These are phyloP conservation scores for Coccomyxa subellipsoidea DNA, from an alignment of 163 green algal species.

Conservation along the genomic window DNA sequence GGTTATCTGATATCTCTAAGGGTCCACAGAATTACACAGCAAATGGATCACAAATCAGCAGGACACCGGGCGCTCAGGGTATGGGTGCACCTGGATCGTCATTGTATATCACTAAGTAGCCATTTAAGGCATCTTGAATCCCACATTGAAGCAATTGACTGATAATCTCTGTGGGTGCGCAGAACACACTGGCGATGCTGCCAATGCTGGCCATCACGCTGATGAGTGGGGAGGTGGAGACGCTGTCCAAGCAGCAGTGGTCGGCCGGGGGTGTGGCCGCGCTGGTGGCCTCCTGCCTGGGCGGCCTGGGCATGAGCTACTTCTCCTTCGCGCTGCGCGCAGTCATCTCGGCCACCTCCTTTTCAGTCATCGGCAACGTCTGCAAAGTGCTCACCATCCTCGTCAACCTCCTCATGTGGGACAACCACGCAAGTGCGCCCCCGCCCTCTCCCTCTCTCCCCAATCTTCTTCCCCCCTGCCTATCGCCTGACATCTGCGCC, in stretches of 20 bases:
- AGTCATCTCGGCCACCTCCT: constrained; percentile 58
- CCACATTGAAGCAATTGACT: no score
- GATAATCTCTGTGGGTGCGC: background rate
- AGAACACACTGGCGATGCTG: constrained; percentile 23
- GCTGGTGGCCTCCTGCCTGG: constrained; percentile 14
- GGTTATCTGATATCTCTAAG: no score
- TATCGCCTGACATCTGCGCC: background rate
- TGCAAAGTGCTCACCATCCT: constrained; percentile 79
- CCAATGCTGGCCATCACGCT: constrained; percentile 14
- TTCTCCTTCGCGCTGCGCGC: constrained; percentile 57
- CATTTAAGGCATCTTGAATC: no score
- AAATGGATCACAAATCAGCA: no score
- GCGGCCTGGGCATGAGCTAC: constrained; percentile 57
- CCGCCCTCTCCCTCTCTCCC: background rate
- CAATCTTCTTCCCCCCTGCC: background rate
- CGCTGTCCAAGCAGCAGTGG: constrained; percentile 4
- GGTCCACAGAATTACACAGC: no score
- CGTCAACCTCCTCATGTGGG: constrained; percentile 74
- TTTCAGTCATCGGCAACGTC: constrained; percentile 70
- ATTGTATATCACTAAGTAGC: no score
- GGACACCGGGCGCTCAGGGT: no score
- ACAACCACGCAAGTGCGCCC: constrained; percentile 48
- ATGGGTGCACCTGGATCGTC: no score
- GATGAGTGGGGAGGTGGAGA: constrained; percentile 9
- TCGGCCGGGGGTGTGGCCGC: background rate